phyloP scores from a whole-genome alignment of 768 basidiomycete species.

The Boletales sp. region DNA sequence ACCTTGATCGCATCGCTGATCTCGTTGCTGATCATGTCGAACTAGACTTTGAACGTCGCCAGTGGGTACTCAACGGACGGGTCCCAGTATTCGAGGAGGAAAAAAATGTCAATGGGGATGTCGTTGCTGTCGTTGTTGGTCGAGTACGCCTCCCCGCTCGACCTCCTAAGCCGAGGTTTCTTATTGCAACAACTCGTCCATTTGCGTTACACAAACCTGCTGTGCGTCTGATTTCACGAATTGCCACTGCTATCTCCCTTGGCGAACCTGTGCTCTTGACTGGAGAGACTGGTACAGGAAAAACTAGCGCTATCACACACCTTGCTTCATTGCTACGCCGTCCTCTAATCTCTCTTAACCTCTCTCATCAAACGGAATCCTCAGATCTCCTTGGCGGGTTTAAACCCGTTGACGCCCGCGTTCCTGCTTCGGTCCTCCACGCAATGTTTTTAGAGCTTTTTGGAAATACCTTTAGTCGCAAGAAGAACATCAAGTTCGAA shows the following conservation, averaged over 20 bases:
- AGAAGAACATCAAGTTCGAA: conserved; percentile 86
- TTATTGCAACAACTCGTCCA: conserved; percentile 43
- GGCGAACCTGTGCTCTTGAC: conserved; percentile 86
- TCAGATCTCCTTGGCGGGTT: conserved; percentile 93
- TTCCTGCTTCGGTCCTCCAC: conserved; percentile 70
- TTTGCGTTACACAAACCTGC: conserved; percentile 92
- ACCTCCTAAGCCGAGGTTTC: conserved; percentile 32
- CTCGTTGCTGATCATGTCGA: conserved; percentile 61
- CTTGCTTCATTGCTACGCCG: conserved; percentile 74
- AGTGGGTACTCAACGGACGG: conserved; percentile 66
- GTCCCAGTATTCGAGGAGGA: conserved; percentile 66
- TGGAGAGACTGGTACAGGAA: conserved; percentile 99
- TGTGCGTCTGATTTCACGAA: conserved; percentile 70
- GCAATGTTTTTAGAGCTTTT: conserved; percentile 78
- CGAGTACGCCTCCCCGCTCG: conserved; percentile 55
- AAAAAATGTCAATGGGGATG: conserved; percentile 60
- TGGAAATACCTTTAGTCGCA: conserved; percentile 80
- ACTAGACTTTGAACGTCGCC: conserved; percentile 63
- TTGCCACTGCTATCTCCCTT: conserved; percentile 67
- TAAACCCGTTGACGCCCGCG: conserved; percentile 87
- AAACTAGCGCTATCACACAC: conserved; percentile 89
- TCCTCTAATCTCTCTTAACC: conserved; percentile 82
- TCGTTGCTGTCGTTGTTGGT: conserved; percentile 57
- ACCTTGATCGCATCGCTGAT: conserved; percentile 46
- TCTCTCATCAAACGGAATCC: conserved; percentile 95